Conservation (phyloP, 805 yeast genomes). For the Pichia manshurica region DNA sequence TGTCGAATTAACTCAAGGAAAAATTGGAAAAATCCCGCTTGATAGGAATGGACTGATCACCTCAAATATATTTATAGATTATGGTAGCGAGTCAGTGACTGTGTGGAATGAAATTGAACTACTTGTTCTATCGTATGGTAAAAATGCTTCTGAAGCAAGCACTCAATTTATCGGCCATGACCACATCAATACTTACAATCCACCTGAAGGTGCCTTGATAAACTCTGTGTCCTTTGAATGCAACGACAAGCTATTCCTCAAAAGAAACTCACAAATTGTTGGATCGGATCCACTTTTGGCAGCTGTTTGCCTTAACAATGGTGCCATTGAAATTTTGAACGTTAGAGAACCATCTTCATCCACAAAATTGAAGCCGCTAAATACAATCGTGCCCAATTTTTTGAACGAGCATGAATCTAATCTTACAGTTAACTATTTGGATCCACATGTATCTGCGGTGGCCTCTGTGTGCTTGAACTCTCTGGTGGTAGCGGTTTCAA, state of each 20-base stretch:
- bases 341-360: constrained; percentile 29
- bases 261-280: constrained; percentile 19
- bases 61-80: constrained; percentile 25
- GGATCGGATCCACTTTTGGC: constrained; percentile 28
- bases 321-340: constrained; percentile 38
- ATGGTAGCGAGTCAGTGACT: constrained; percentile 26
- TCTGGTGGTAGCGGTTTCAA: constrained; percentile 33
- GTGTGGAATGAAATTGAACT: constrained; percentile 18
- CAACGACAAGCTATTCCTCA: constrained; percentile 14
- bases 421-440: constrained; percentile 8
- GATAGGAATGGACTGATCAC: constrained; percentile 2
- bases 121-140: constrained; percentile 18
- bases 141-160: constrained; percentile 1
- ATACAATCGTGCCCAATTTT: constrained; percentile 23
- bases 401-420: constrained; percentile 19
- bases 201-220: constrained; percentile 12
- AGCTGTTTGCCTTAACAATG: constrained; percentile 34
- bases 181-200: constrained; percentile 5
- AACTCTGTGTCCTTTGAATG: constrained; percentile 24
- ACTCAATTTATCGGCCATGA: constrained; percentile 1
- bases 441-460: constrained; percentile 22
- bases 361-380: background rate
- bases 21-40: constrained; percentile 9
- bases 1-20: constrained; percentile 4
- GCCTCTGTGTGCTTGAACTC: constrained; percentile 28